Conservation (phyloP, 2,329 filamentous ascomycete genomes). For the Dactylella cylindrospora region DNA sequence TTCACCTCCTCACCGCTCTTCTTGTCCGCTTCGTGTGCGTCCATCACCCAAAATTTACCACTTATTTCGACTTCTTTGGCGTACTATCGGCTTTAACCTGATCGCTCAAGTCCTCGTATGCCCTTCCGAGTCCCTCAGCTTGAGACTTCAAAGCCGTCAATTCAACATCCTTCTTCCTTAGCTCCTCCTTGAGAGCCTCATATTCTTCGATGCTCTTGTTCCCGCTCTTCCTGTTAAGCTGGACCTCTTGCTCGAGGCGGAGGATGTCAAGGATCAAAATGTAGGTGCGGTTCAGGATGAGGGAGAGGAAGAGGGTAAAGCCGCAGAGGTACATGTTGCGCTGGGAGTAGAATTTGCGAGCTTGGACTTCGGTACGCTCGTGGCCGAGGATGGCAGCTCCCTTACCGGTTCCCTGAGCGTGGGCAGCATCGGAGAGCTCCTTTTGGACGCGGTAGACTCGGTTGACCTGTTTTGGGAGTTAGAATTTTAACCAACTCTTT, state of each 20-base stretch:
- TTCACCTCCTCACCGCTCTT: no score
- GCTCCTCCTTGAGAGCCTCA: slow-evolving; percentile 68
- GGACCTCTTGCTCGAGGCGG: slow-evolving; percentile 87
- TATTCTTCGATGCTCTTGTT: slow-evolving; percentile 54
- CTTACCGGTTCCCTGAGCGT: slow-evolving; percentile 40
- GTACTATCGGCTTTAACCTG: slow-evolving; percentile 61
- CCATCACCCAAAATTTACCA: neutral
- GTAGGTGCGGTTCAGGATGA: slow-evolving; percentile 99
- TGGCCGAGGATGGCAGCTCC: slow-evolving; percentile 75
- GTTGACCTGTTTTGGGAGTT: slow-evolving; percentile 53
- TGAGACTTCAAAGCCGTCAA: slow-evolving; percentile 91
- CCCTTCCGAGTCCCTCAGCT: slow-evolving; percentile 74
- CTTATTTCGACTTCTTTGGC: slow-evolving; percentile 60
- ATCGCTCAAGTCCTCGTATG: slow-evolving; percentile 84
- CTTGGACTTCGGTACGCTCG: slow-evolving; percentile 97
- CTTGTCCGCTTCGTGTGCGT: no score
- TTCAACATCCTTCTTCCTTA: slow-evolving; percentile 75
- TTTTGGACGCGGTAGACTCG: slow-evolving; percentile 95
- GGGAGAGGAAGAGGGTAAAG: slow-evolving; percentile 96
- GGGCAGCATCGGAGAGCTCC: slow-evolving; percentile 65
- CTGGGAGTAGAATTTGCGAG: slow-evolving; percentile 99
- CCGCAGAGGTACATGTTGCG: slow-evolving; percentile 99
- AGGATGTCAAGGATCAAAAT: slow-evolving; percentile 93
- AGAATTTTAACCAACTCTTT: neutral
- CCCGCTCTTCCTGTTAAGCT: slow-evolving; percentile 68